Evolutionary conservation across 1,139 yeast genomes (phyloP).

Genomic region (Barnettozyma hawaiiensis): DNA sequence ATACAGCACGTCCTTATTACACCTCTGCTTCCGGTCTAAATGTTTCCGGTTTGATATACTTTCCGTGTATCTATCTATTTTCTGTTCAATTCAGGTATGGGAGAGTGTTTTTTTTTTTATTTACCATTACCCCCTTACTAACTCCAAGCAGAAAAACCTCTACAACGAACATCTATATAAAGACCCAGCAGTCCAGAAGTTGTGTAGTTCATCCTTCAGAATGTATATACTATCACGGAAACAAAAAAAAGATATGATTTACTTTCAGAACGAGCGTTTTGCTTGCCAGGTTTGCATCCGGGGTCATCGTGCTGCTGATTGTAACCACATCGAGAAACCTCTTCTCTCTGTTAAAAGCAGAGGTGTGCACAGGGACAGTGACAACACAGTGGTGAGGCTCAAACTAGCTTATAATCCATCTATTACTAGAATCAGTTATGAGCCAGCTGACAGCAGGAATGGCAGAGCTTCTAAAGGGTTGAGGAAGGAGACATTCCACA

Average conservation of each 20-base stretch:
- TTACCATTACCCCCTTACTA: too few species aligned
- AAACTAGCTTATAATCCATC: neutral
- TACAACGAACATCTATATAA: too few species aligned
- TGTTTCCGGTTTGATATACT: too few species aligned
- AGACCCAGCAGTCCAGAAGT: too few species aligned
- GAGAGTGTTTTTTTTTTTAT: too few species aligned
- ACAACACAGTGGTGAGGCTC: neutral
- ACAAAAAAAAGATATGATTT: neutral
- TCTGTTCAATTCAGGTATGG: too few species aligned
- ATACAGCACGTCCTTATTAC: too few species aligned
- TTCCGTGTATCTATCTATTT: too few species aligned
- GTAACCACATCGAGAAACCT: neutral
- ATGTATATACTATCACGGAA: neutral
- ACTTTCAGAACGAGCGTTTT: neutral
- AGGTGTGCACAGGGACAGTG: neutral
- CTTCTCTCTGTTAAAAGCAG: neutral
- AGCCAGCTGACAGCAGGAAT: neutral
- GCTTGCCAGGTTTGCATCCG: neutral
- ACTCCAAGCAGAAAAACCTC: too few species aligned
- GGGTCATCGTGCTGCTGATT: constrained; percentile 1
- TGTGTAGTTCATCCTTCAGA: too few species aligned
- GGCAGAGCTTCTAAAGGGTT: neutral
- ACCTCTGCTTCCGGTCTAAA: too few species aligned
- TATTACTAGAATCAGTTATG: neutral
- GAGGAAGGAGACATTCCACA: neutral